These are phyloP conservation scores for Ramichloridium luteum DNA, from an alignment of 2,329 filamentous ascomycete genomes.

Conservation along the genomic window DNA sequence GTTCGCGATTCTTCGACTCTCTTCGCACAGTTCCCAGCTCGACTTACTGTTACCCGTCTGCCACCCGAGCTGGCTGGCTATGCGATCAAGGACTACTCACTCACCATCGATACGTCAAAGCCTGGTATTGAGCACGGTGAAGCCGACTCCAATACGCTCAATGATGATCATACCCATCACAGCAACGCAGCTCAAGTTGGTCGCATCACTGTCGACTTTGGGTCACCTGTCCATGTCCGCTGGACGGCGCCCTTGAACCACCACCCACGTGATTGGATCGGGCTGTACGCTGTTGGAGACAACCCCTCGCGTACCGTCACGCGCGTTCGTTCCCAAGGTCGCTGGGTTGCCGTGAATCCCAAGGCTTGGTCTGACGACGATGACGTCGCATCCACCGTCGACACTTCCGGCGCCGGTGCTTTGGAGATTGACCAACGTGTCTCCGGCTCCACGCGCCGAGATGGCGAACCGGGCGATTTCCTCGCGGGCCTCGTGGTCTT, in stretches of 20 bases:
- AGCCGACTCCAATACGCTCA: slow-evolving; percentile 52
- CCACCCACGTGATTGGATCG: slow-evolving; percentile 87
- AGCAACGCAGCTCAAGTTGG: slow-evolving; percentile 57
- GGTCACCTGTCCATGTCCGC: slow-evolving; percentile 73
- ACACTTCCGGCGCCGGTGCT: slow-evolving; percentile 63
- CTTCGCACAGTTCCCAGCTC: slow-evolving; percentile 79
- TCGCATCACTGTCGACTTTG: slow-evolving; percentile 75
- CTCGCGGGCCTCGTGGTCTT: slow-evolving; percentile 77
- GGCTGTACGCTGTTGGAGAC: slow-evolving; percentile 90
- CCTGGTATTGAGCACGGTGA: slow-evolving; percentile 24
- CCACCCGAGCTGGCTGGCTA: slow-evolving; percentile 69
- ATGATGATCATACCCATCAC: slow-evolving; percentile 57
- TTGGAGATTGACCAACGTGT: slow-evolving; percentile 53
- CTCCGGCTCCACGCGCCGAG: slow-evolving; percentile 30
- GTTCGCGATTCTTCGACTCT: slow-evolving; percentile 77
- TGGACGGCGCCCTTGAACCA: slow-evolving; percentile 86
- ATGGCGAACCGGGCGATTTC: slow-evolving; percentile 44
- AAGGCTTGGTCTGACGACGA: slow-evolving; percentile 58
- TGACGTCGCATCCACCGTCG: slow-evolving; percentile 49
- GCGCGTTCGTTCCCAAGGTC: slow-evolving; percentile 69
- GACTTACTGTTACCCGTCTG: slow-evolving; percentile 69
- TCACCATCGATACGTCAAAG: slow-evolving; percentile 59
- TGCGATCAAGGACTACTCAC: slow-evolving; percentile 66
- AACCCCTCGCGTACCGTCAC: slow-evolving; percentile 78
- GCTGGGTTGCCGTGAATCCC: slow-evolving; percentile 73